Percentiles rank a stretch among this genome's conserved stretches.
These are phyloP conservation scores for Gossypium arboreum DNA, from an alignment of 345 rosid species.

Conservation along the genomic window DNA sequence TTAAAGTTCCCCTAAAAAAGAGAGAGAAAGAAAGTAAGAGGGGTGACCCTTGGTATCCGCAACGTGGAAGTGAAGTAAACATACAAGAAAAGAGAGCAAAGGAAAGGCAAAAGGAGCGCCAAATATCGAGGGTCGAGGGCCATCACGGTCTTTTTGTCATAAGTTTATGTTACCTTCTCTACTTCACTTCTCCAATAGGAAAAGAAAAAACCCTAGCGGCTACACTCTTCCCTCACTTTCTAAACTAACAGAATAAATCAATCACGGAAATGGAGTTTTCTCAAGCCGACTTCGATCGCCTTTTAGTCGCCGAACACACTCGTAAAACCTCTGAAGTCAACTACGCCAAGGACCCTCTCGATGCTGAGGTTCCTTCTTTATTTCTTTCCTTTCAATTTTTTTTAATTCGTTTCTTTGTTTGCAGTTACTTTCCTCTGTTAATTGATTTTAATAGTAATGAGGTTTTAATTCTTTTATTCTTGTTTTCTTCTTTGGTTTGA, in stretches of 20 bases:
- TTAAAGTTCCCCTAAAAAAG: no score
- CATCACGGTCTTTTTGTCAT: background rate
- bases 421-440: no score
- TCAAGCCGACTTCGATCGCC: conserved; percentile 52
- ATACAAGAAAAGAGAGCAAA: no score
- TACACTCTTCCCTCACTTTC: background rate
- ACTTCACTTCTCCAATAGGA: background rate
- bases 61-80: background rate
- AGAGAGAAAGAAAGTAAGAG: background rate
- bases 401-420: background rate
- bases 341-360: conserved; percentile 56
- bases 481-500: background rate
- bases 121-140: background rate
- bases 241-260: background rate
- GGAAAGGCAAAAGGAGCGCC: background rate
- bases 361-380: conserved; percentile 45
- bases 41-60: background rate
- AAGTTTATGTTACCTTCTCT: background rate
- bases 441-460: background rate
- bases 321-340: conserved; percentile 52
- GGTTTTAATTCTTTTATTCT: background rate
- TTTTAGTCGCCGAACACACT: conserved; percentile 47
- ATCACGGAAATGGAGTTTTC: conserved; percentile 45
- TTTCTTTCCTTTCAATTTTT: background rate
- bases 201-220: background rate